These are phyloP conservation scores for Tuber magnatum DNA, from an alignment of 495 filamentous ascomycete species.

Conservation along the genomic window DNA sequence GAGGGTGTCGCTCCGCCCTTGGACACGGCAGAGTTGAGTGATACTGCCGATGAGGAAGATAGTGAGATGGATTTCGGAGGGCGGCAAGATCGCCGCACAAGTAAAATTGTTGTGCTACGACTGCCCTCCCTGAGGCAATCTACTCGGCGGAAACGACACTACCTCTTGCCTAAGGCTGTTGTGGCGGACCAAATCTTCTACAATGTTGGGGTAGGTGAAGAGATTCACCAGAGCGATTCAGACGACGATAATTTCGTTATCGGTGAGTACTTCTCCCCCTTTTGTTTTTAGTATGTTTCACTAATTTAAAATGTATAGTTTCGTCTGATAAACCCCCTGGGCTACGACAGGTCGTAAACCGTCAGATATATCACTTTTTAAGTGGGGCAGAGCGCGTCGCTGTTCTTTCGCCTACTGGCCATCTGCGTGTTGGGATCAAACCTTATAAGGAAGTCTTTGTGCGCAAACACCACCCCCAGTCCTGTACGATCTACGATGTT, in stretches of 20 bases:
- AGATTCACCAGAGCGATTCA: slow-evolving; percentile 8
- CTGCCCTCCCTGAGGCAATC: neutral
- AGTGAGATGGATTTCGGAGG: neutral
- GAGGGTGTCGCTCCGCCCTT: neutral
- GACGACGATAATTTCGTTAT: neutral
- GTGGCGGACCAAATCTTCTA: slow-evolving; percentile 22
- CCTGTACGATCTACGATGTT: slow-evolving; percentile 28
- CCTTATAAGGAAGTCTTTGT: slow-evolving; percentile 27
- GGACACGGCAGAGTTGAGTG: neutral
- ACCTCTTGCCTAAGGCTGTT: slow-evolving; percentile 9
- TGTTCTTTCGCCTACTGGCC: slow-evolving; percentile 13
- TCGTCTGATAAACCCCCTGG: slow-evolving; percentile 9
- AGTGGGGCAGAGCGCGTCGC: slow-evolving; percentile 4
- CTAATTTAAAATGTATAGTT: slow-evolving; percentile 10
- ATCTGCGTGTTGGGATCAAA: slow-evolving; percentile 29
- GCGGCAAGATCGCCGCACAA: neutral
- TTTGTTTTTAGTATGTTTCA: slow-evolving; percentile 10
- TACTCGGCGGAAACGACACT: slow-evolving; percentile 3
- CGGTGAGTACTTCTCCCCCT: neutral
- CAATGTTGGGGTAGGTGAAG: slow-evolving; percentile 6
- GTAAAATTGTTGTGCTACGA: neutral
- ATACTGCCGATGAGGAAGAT: neutral
- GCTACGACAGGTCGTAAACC: slow-evolving; percentile 21
- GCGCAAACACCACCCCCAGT: slow-evolving; percentile 32
- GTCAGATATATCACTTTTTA: slow-evolving; percentile 30